Evolutionary conservation across 805 yeast species (phyloP).

Genomic region (Candida schatavii): DNA sequence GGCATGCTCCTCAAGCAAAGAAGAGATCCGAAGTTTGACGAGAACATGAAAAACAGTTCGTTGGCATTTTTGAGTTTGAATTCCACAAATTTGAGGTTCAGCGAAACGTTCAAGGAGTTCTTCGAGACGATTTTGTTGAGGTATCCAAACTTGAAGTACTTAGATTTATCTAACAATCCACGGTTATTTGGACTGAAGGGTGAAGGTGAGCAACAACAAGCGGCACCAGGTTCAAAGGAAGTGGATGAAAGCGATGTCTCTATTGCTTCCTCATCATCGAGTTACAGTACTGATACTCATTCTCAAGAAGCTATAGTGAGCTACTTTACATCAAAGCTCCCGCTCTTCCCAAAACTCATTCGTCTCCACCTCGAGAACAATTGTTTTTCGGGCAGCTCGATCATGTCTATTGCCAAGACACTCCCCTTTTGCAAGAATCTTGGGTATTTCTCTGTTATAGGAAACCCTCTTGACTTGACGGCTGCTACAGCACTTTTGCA

Average conservation of each 20-base stretch:
- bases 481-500: slow-evolving; percentile 65
- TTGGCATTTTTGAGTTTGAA: slow-evolving; percentile 58
- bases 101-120: slow-evolving; percentile 45
- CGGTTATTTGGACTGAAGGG: slow-evolving; percentile 42
- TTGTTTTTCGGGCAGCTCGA: slow-evolving; percentile 51
- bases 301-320: slow-evolving; percentile 38
- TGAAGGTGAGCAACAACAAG: slow-evolving; percentile 3
- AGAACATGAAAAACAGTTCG: slow-evolving; percentile 18
- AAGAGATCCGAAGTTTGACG: slow-evolving; percentile 15
- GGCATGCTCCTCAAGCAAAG: slow-evolving; percentile 35
- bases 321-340: slow-evolving; percentile 60
- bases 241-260: neutral
- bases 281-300: neutral
- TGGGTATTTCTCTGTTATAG: slow-evolving; percentile 66
- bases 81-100: slow-evolving; percentile 56
- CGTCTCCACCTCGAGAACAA: slow-evolving; percentile 74
- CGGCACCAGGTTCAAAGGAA: neutral
- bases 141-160: slow-evolving; percentile 58
- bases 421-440: slow-evolving; percentile 66
- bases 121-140: slow-evolving; percentile 50
- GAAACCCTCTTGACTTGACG: slow-evolving; percentile 58
- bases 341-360: slow-evolving; percentile 60
- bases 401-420: slow-evolving; percentile 61
- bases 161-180: slow-evolving; percentile 74
- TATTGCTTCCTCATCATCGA: neutral